Evolutionary conservation across 2,329 filamentous ascomycete species (phyloP).

Genomic region (Arachnomyces sp.): DNA sequence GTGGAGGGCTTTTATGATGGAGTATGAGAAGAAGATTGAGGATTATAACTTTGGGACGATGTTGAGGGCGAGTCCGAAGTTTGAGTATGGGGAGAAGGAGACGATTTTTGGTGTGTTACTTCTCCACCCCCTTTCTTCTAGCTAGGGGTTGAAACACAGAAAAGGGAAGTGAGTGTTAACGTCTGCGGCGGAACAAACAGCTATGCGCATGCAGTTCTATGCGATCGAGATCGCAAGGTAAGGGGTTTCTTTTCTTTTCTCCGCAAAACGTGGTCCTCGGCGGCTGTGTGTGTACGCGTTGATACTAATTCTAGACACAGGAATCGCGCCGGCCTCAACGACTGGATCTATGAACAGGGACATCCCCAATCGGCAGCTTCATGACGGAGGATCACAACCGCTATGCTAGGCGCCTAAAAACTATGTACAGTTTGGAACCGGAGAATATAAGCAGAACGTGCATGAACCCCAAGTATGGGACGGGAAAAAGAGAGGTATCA

Average conservation of each 20-base stretch:
- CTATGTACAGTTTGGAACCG: too few relatives aligned
- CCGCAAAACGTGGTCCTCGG: too few relatives aligned
- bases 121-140: too few relatives aligned
- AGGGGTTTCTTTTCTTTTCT: slow-evolving; percentile 15
- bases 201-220: slow-evolving; percentile 75
- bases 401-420: background rate
- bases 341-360: slow-evolving; percentile 89
- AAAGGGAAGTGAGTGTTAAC: background rate
- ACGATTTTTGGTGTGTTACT: slow-evolving; percentile 74
- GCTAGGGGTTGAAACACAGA: background rate
- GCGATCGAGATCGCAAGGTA: slow-evolving; percentile 67
- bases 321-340: slow-evolving; percentile 83
- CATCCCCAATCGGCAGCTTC: slow-evolving; percentile 38
- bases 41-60: slow-evolving; percentile 99
- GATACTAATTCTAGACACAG: too few relatives aligned
- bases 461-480: too few relatives aligned
- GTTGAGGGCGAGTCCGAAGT: slow-evolving; percentile 67
- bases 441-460: too few relatives aligned
- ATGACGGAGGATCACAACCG: slow-evolving; percentile 21
- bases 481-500: too few relatives aligned
- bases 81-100: slow-evolving; percentile 78
- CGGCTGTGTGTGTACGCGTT: too few relatives aligned
- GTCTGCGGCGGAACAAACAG: too few relatives aligned
- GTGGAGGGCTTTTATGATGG: slow-evolving; percentile 91
- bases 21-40: slow-evolving; percentile 88